Evolutionary conservation across 2,329 filamentous ascomycete species (phyloP).

Genomic region (Aspergillus sojae): DNA sequence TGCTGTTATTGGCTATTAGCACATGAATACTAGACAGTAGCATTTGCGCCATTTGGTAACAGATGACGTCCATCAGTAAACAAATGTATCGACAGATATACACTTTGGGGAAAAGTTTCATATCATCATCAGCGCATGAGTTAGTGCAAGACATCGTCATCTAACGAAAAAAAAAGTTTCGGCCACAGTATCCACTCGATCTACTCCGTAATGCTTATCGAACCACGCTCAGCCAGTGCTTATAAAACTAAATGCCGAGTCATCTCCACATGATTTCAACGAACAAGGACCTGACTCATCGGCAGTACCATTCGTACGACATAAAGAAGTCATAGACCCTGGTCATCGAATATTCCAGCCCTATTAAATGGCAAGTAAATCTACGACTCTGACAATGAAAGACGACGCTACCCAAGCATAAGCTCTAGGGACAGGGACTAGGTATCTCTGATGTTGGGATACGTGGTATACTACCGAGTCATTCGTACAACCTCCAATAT

Average conservation of each 20-base stretch:
- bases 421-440: not conserved
- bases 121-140: not conserved
- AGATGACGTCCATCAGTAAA: not conserved
- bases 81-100: not conserved
- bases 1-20: not conserved
- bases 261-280: not conserved
- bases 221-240: not conserved
- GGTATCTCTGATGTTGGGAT: not conserved
- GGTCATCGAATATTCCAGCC: constrained; percentile 1
- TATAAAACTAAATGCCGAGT: not conserved
- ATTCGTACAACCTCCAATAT: not conserved
- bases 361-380: constrained; percentile 2
- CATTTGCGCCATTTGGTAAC: not conserved
- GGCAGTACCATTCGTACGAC: not conserved
- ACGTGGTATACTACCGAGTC: not conserved
- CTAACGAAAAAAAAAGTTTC: not conserved
- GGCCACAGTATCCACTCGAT: not conserved
- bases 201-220: not conserved
- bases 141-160: not conserved
- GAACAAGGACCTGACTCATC: not conserved
- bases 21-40: not conserved
- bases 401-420: not conserved
- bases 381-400: constrained; percentile 1
- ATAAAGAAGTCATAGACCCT: not conserved
- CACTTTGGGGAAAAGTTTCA: not conserved